A percentile compares a stretch with the other conserved stretches of the same genome.
phyloP scores from a whole-genome alignment of 495 filamentous ascomycete genomes.

The Jackrogersella minutella region DNA sequence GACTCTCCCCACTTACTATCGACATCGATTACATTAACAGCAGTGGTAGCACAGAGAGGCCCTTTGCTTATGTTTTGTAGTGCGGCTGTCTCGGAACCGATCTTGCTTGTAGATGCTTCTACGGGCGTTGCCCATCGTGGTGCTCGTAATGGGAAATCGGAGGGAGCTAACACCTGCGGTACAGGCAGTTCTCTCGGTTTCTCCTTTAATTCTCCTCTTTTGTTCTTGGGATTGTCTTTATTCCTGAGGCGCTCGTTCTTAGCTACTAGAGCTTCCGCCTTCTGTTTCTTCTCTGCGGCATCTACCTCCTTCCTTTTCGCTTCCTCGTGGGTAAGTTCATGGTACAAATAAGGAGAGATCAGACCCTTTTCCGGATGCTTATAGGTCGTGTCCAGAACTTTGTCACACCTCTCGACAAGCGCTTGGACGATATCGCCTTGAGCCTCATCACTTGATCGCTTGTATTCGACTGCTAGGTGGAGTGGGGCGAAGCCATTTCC shows the following conservation, averaged over 20 bases:
- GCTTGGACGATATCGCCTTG: conserved; percentile 37
- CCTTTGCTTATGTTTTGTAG: not conserved
- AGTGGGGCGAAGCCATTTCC: conserved; percentile 40
- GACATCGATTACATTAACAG: not conserved
- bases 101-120: not conserved
- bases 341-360: conserved; percentile 41
- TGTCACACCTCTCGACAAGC: conserved; percentile 33
- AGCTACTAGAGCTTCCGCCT: not conserved
- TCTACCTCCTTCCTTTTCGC: not conserved
- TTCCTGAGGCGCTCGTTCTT: not conserved
- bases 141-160: not conserved
- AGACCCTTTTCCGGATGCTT: not conserved
- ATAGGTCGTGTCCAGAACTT: conserved; percentile 7
- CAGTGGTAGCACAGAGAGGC: no score
- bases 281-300: not conserved
- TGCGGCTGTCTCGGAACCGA: not conserved
- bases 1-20: not conserved
- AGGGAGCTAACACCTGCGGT: not conserved
- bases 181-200: not conserved
- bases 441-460: conserved; percentile 27
- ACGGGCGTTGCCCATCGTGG: not conserved
- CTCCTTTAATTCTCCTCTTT: not conserved
- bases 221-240: not conserved
- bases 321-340: conserved; percentile 10
- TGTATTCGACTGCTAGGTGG: conserved; percentile 43